Base-by-base conservation (phyloP, 164 flowering plant genomes). In the Sextonia rubra region DNA sequence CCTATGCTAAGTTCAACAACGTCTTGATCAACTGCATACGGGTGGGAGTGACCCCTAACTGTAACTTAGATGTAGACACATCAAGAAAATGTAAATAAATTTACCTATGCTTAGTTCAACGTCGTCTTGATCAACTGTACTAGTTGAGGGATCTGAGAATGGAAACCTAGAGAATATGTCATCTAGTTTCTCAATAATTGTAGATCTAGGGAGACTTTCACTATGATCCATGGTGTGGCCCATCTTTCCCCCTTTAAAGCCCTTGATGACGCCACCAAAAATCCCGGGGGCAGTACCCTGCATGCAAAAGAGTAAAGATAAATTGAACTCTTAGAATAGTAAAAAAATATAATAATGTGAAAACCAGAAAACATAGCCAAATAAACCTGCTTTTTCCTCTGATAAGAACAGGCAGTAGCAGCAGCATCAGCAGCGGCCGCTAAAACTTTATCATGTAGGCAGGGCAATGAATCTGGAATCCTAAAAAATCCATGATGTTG, bases 401-500 rank as follows among this genome's bases (percentile, higher is more conserved):
- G 86, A 75, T 78, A 76, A 23, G 79, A 66, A 14, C 90, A 85
- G 73, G 77, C 32, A 75, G 70, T 80, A 27, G 87, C 74, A 74
- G 93, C 95, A 79, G 87, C 89, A 64, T 80, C 85, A 37, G 94
- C 92, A 71, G 98, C 98, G 83, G 96, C 97, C 67, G 92, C 96
- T 78, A 94, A 88, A 73, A 90, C 93, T 80, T 89, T 82, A 81
- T 94, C 98, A 82, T 91, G 93, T 78, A 91, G 91, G 77, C 80
- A 82, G 68, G 98, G 97, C 73, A 88, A 80, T 47, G 88, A 82
- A 63, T 90, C 91, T 17, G 87, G 89, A 68, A 78, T 84, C 86
- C 98, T 94, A 73, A 26, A 26, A 32, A 69, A 25, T 17, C 12
- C 74, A 64, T 11, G 24, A 27, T 74, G 7, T 67, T 72, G 26